Conservation (phyloP, 2,329 filamentous ascomycete genomes). For the Trichoderma sp. region DNA sequence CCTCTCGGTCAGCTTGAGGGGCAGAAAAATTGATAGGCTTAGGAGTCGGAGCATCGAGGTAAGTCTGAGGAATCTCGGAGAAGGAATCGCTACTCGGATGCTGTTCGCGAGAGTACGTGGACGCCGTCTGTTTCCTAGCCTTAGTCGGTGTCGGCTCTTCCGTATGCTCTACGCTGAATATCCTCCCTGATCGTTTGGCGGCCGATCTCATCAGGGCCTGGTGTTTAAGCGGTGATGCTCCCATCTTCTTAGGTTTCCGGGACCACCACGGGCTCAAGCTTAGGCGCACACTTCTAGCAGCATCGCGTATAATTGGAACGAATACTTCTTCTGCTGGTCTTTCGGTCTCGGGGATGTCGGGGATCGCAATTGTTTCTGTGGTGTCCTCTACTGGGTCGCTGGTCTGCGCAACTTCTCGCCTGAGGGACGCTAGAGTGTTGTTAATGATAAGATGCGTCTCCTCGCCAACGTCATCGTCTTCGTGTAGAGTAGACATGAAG, state of each 20-base stretch:
- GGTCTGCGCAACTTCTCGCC: slow-evolving; percentile 35
- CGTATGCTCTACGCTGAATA: slow-evolving; percentile 3
- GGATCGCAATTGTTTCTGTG: slow-evolving; percentile 23
- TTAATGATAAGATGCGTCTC: slow-evolving; percentile 60
- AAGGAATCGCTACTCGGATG: slow-evolving; percentile 55
- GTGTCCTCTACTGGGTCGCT: slow-evolving; percentile 22
- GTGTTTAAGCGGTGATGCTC: slow-evolving; percentile 38
- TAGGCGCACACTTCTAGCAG: slow-evolving; percentile 22
- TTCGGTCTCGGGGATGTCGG: slow-evolving; percentile 15
- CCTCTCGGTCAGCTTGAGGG: slow-evolving; percentile 19
- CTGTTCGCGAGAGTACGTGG: slow-evolving; percentile 29
- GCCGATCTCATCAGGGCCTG: slow-evolving; percentile 37
- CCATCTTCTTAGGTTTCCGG: slow-evolving; percentile 41
- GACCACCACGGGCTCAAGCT: slow-evolving; percentile 35
- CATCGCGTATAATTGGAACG: slow-evolving; percentile 9
- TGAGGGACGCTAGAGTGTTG: slow-evolving; percentile 54
- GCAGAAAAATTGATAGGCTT: slow-evolving; percentile 31
- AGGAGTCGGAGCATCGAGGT: slow-evolving; percentile 54
- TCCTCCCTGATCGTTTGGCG: slow-evolving; percentile 31
- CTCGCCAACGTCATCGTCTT: slow-evolving; percentile 52
- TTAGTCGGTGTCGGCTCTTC: slow-evolving; percentile 23
- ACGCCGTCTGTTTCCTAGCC: not conserved
- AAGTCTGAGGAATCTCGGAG: slow-evolving; percentile 55
- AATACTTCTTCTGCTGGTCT: slow-evolving; percentile 5
- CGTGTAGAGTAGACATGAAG: slow-evolving; percentile 37